Percentiles rank a stretch among this genome's conserved stretches.
Conservation (phyloP, 179 eudicot genomes). For the Corrigiola litoralis region DNA sequence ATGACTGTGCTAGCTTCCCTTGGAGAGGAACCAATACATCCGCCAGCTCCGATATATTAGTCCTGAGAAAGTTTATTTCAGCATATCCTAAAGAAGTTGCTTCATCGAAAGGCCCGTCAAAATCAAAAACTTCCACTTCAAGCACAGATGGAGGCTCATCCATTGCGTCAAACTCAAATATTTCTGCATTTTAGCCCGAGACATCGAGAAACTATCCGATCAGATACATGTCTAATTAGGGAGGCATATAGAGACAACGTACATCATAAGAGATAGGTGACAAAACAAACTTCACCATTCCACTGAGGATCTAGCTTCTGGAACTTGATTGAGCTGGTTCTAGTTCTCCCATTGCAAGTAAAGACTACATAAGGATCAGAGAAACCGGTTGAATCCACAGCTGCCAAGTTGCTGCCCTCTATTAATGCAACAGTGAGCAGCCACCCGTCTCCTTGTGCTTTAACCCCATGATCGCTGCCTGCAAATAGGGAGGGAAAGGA, state of each 20-base stretch:
- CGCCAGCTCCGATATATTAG: constrained; percentile 67
- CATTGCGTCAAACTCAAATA: constrained; percentile 96
- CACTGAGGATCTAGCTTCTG: constrained; percentile 86
- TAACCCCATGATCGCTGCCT: constrained; percentile 89
- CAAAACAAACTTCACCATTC: constrained; percentile 62
- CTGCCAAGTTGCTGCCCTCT: constrained; percentile 86
- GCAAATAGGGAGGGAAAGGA: constrained; percentile 1
- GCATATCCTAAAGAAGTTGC: constrained; percentile 83
- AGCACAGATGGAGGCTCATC: constrained; percentile 91
- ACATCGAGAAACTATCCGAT: neutral
- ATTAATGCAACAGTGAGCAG: constrained; percentile 91
- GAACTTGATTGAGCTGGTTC: constrained; percentile 94
- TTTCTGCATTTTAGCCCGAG: constrained; percentile 54
- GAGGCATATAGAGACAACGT: neutral
- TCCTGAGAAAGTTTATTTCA: constrained; percentile 79
- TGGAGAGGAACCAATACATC: constrained; percentile 88
- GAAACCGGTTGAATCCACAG: constrained; percentile 81
- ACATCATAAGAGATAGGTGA: neutral
- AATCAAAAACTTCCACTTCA: constrained; percentile 89
- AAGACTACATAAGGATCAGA: constrained; percentile 95
- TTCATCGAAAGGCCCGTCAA: constrained; percentile 94
- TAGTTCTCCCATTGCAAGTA: constrained; percentile 82
- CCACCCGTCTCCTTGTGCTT: constrained; percentile 98
- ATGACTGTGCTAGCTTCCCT: constrained; percentile 88
- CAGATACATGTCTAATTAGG: neutral